phyloP scores from a whole-genome alignment of 495 filamentous ascomycete genomes.

The Immersiella caudata region DNA sequence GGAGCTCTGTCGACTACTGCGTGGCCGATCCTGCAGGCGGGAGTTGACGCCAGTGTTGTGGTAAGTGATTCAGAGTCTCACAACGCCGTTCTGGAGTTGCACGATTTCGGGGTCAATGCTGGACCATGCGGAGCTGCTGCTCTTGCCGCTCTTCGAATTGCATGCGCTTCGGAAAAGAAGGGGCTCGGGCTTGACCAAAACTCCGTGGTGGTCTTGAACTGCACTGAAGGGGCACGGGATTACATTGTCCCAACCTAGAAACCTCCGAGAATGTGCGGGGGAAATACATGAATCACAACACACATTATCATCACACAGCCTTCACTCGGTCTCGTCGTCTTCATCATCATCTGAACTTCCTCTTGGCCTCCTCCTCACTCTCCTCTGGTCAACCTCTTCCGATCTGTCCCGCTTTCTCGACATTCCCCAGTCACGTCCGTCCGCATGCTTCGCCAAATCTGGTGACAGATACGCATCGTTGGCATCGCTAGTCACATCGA shows the following conservation, averaged over 20 bases:
- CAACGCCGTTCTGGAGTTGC: slow-evolving; percentile 52
- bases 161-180: slow-evolving; percentile 36
- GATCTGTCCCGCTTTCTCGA: not conserved
- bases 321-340: not conserved
- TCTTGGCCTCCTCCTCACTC: slow-evolving; percentile 5
- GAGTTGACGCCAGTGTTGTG: slow-evolving; percentile 61
- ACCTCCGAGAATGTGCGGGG: not conserved
- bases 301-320: not conserved
- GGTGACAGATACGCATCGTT: slow-evolving; percentile 15
- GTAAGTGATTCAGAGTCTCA: slow-evolving; percentile 62
- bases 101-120: slow-evolving; percentile 46
- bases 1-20: slow-evolving; percentile 65
- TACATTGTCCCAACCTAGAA: slow-evolving; percentile 22
- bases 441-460: not conserved
- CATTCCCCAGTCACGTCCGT: slow-evolving; percentile 2
- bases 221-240: slow-evolving; percentile 38
- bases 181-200: slow-evolving; percentile 41
- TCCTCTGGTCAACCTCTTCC: slow-evolving; percentile 5
- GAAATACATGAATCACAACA: too few species aligned
- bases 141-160: slow-evolving; percentile 57
- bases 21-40: slow-evolving; percentile 58
- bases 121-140: slow-evolving; percentile 69
- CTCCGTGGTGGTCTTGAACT: slow-evolving; percentile 55
- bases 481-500: not conserved
- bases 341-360: slow-evolving; percentile 6